These are phyloP conservation scores for Fusarium abutilonis DNA, from an alignment of 2,329 filamentous ascomycete genomes.

Conservation along the genomic window DNA sequence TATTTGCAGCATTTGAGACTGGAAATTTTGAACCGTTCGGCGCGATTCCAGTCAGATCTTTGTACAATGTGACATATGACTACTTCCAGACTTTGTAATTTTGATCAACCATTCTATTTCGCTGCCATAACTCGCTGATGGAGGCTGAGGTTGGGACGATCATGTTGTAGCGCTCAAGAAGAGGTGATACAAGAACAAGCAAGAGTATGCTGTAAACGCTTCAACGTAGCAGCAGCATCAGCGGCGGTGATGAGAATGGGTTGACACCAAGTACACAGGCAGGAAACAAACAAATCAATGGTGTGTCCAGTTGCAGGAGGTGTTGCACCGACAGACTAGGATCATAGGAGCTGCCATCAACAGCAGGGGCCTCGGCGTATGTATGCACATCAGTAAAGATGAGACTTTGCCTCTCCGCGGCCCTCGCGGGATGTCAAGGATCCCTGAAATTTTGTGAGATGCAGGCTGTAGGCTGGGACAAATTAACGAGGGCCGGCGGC, in stretches of 20 bases:
- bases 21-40: conserved; percentile 33
- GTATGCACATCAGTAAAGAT: conserved; percentile 4
- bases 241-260: conserved; percentile 15
- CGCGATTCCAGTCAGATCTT: conserved; percentile 57
- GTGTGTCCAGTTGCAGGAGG: conserved; percentile 27
- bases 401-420: conserved; percentile 3
- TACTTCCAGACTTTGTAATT: conserved; percentile 51
- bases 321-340: conserved; percentile 29
- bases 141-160: conserved; percentile 27
- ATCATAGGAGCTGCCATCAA: conserved; percentile 30
- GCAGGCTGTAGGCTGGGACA: conserved; percentile 23
- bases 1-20: conserved; percentile 26
- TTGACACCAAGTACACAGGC: conserved; percentile 8
- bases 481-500: conserved; percentile 22
- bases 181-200: conserved; percentile 28
- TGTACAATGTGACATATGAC: conserved; percentile 59
- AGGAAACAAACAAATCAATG: conserved; percentile 25
- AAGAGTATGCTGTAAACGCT: conserved; percentile 17
- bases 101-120: conserved; percentile 27
- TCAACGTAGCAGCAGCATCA: conserved; percentile 12
- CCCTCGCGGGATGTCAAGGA: conserved; percentile 9
- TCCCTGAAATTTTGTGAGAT: conserved; percentile 25
- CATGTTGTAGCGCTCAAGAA: conserved; percentile 21
- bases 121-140: conserved; percentile 16
- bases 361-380: conserved; percentile 1